A percentile compares a stretch with the other conserved stretches of the same genome.
Conservation (phyloP, 805 yeast genomes). For the Metschnikowia santaceciliae region DNA sequence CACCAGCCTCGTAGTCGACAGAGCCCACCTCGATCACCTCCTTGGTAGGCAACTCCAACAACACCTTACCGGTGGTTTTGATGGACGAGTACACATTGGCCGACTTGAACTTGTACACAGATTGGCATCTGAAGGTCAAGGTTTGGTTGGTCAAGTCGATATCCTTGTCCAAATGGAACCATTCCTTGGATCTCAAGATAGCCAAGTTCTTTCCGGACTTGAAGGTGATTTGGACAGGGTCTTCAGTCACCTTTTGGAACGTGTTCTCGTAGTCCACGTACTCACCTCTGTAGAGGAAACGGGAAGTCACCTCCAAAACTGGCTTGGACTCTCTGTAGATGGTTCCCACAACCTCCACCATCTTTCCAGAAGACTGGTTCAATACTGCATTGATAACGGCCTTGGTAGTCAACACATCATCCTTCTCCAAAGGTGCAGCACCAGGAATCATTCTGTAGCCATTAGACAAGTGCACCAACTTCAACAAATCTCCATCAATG, state of each 20-base stretch:
- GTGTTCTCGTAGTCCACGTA: slow-evolving; percentile 88
- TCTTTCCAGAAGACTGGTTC: slow-evolving; percentile 89
- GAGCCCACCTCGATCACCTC: slow-evolving; percentile 81
- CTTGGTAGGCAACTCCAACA: slow-evolving; percentile 86
- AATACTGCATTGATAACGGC: slow-evolving; percentile 87
- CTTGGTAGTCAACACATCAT: slow-evolving; percentile 75
- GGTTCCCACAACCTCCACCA: slow-evolving; percentile 92
- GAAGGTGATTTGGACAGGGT: slow-evolving; percentile 77
- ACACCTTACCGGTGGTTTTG: slow-evolving; percentile 77
- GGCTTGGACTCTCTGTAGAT: slow-evolving; percentile 70
- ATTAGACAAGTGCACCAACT: slow-evolving; percentile 90
- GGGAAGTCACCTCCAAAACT: slow-evolving; percentile 90
- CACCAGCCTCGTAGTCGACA: slow-evolving; percentile 84
- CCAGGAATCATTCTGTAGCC: slow-evolving; percentile 92
- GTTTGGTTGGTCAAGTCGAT: slow-evolving; percentile 73
- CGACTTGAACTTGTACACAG: slow-evolving; percentile 77
- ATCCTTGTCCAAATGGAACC: slow-evolving; percentile 83
- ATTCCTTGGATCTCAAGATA: slow-evolving; percentile 89
- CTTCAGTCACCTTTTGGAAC: slow-evolving; percentile 81
- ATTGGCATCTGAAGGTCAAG: slow-evolving; percentile 83
- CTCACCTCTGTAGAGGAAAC: slow-evolving; percentile 93
- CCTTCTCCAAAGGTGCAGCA: slow-evolving; percentile 83
- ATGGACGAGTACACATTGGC: slow-evolving; percentile 75
- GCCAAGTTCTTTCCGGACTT: slow-evolving; percentile 85
- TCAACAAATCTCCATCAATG: slow-evolving; percentile 94